phyloP scores from a whole-genome alignment of 2,329 filamentous ascomycete species.

The Hawksworthiomyces lignivorus region DNA sequence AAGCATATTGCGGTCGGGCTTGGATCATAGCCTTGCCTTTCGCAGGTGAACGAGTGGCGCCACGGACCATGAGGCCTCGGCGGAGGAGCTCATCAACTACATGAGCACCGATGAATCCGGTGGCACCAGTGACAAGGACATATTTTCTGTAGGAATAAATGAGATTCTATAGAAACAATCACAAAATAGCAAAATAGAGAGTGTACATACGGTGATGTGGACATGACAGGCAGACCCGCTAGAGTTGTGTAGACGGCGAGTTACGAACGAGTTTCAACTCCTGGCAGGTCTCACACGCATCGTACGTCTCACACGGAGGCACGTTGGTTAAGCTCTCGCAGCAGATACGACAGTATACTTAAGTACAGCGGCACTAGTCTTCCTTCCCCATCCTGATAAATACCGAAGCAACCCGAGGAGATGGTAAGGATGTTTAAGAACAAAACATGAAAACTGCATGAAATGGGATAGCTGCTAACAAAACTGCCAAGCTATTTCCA shows the following conservation, averaged over 20 bases:
- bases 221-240: no score
- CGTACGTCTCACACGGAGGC: neutral
- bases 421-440: no score
- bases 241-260: no score
- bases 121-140: slow-evolving; percentile 18
- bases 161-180: no score
- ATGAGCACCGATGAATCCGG: slow-evolving; percentile 25
- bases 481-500: no score
- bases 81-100: slow-evolving; percentile 24
- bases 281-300: no score
- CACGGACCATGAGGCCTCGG: slow-evolving; percentile 24
- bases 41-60: slow-evolving; percentile 11
- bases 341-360: neutral
- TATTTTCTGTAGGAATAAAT: slow-evolving; percentile 18
- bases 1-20: slow-evolving; percentile 24
- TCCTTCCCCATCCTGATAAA: neutral
- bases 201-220: no score
- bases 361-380: neutral
- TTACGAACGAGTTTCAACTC: neutral
- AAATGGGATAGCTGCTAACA: no score
- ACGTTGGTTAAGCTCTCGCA: no score
- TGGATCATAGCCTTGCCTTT: slow-evolving; percentile 14
- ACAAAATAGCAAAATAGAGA: no score
- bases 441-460: no score
- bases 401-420: neutral